These are phyloP conservation scores for Cryptococcus floricola DNA, from an alignment of 1,284 basidiomycete genomes.

Conservation along the genomic window DNA sequence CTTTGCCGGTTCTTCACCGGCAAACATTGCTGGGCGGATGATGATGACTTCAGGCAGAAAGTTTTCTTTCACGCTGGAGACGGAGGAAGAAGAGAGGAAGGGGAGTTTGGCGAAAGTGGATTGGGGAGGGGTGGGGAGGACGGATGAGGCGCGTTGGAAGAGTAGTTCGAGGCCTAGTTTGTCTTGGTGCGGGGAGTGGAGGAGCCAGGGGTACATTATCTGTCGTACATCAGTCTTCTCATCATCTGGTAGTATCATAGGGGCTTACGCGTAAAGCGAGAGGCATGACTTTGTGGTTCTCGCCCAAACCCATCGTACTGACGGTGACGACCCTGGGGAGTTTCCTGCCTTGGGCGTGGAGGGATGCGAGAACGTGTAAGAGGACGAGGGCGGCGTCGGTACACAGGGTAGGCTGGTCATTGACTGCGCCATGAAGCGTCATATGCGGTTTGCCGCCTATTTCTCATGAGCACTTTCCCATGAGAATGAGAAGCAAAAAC, in stretches of 20 bases:
- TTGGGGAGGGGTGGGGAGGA: conserved; percentile 2
- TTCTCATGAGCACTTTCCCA: not conserved
- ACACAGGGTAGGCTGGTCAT: conserved; percentile 24
- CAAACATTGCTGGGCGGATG: conserved; percentile 23
- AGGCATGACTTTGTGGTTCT: conserved; percentile 24
- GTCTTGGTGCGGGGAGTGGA: conserved; percentile 26
- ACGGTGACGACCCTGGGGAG: conserved; percentile 23
- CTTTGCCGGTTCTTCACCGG: conserved; percentile 10
- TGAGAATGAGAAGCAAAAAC: not conserved
- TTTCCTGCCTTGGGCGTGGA: not conserved
- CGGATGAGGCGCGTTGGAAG: conserved; percentile 13
- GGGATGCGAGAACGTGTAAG: conserved; percentile 10
- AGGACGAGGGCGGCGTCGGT: conserved; percentile 17
- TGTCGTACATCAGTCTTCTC: not conserved
- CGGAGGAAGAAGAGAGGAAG: conserved; percentile 7
- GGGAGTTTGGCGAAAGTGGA: not conserved
- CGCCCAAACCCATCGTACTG: conserved; percentile 32
- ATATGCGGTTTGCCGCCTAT: conserved; percentile 17
- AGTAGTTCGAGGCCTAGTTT: conserved; percentile 31
- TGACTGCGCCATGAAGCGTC: conserved; percentile 14
- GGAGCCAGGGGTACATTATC: conserved; percentile 22
- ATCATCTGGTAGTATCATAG: not conserved
- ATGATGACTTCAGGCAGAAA: conserved; percentile 26
- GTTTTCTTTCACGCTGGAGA: conserved; percentile 2
- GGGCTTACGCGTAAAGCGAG: conserved; percentile 20